phyloP scores from a whole-genome alignment of 768 basidiomycete species.

The Guyanaporus albipodus region DNA sequence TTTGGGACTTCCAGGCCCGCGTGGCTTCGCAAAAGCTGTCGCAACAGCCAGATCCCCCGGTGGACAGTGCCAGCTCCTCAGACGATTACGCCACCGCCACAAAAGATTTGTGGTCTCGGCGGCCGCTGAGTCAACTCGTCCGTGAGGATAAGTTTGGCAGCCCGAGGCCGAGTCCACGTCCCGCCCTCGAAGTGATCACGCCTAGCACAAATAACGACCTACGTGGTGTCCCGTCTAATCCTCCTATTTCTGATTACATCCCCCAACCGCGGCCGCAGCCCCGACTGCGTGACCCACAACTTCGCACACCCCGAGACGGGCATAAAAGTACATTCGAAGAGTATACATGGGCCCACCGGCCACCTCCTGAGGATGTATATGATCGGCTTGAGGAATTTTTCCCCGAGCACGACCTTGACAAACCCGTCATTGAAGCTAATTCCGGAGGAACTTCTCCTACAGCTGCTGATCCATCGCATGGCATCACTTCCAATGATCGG shows the following conservation, averaged over 20 bases:
- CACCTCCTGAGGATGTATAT: slow-evolving; percentile 88
- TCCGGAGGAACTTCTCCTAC: slow-evolving; percentile 80
- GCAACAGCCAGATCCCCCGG: slow-evolving; percentile 14
- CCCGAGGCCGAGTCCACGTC: slow-evolving; percentile 23
- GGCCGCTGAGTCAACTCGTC: slow-evolving; percentile 29
- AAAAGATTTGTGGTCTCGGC: slow-evolving; percentile 30
- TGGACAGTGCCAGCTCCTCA: slow-evolving; percentile 21
- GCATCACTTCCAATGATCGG: slow-evolving; percentile 33
- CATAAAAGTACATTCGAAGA: slow-evolving; percentile 55
- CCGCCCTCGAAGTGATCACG: slow-evolving; percentile 30
- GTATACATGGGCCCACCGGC: slow-evolving; percentile 85
- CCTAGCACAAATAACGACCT: slow-evolving; percentile 13
- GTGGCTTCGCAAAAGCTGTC: slow-evolving; percentile 14
- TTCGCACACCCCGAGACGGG: slow-evolving; percentile 30
- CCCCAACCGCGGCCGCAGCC: slow-evolving; percentile 12
- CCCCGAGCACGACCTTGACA: slow-evolving; percentile 93
- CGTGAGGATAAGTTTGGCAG: slow-evolving; percentile 19
- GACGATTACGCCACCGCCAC: slow-evolving; percentile 32
- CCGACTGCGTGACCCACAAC: slow-evolving; percentile 14
- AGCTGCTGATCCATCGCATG: slow-evolving; percentile 46
- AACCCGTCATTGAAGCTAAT: slow-evolving; percentile 86
- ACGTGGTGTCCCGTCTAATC: slow-evolving; percentile 18
- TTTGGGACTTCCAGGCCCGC: slow-evolving; percentile 27
- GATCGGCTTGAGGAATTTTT: slow-evolving; percentile 93
- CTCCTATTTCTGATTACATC: slow-evolving; percentile 17